Base-by-base conservation (phyloP, 108 stramenopile species). In the Skeletonema costatum region DNA sequence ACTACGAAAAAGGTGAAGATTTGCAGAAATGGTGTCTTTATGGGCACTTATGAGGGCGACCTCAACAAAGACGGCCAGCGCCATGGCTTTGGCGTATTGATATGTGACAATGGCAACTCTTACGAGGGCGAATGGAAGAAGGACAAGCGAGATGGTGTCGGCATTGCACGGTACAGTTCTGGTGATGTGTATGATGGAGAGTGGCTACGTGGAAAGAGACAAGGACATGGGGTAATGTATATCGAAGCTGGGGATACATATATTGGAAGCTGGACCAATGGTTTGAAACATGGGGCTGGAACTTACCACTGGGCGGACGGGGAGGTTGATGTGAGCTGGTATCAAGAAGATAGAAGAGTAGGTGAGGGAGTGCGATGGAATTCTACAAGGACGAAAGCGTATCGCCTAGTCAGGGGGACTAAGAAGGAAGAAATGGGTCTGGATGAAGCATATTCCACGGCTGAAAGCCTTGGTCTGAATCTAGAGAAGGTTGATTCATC, bases 41-140 rank as follows among this genome's bases (percentile, higher is more conserved):
- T 83, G 82, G 82, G 82, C 19, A 83, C 82, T 25, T 83, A 83
- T 60, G 82, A 83, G 66, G 82, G 82, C 7, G 82, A 83, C 33
- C 82, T 83, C 8, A 83, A 83, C 56, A 31, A 60, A 11, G 61
- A 77, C 25, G 82, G 82, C 30, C 82, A 83, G 38, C 76, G 82
- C 4, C 73, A 77, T 64, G 82, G 82, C 17, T 77, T 73, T 60
- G 82, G 82, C 16, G 73, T 83, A 19, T 60, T 83, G 53, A 73
- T 83, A 16, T 83, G 82, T 50, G 76, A 83, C 71, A 83, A 83
- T 70, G 82, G 82, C 6, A 83, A 83, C 61, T 77, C 76, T 16
- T 83, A 83, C 71, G 82, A 83, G 60, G 82, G 82, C 38, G 82
- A 83, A 60, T 83, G 82, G 82, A 77, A 74, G 73, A 77, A 74